These are phyloP conservation scores for Aspergillus campestris DNA, from an alignment of 495 filamentous ascomycete genomes.

Conservation along the genomic window DNA sequence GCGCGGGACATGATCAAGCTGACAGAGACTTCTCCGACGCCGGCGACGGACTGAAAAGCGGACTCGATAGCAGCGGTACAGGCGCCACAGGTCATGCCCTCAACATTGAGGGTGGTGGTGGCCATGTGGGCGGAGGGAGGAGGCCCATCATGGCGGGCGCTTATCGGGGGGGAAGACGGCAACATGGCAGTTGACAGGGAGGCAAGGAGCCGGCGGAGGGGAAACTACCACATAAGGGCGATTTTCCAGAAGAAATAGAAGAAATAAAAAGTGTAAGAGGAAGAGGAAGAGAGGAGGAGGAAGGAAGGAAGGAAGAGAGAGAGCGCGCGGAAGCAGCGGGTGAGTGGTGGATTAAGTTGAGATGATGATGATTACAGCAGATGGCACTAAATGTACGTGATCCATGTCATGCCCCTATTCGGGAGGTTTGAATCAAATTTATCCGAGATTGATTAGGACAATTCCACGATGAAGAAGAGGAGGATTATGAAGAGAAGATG, in stretches of 20 bases:
- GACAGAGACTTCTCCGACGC: conserved; percentile 75
- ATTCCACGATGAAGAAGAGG: too few species aligned
- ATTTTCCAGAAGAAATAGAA: neutral
- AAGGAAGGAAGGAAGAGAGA: neutral
- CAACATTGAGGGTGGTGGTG: conserved; percentile 82
- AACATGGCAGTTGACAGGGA: conserved; percentile 5
- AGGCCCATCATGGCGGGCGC: conserved; percentile 11
- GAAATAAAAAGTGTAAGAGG: neutral
- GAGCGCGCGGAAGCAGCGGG: conserved; percentile 3
- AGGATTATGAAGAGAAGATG: too few species aligned
- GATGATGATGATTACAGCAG: too few species aligned
- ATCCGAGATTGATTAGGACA: too few species aligned
- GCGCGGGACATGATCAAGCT: conserved; percentile 89
- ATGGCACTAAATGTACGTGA: too few species aligned
- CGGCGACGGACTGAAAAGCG: conserved; percentile 72
- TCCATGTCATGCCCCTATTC: neutral
- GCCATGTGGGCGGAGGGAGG: conserved; percentile 53
- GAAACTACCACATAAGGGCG: conserved; percentile 24
- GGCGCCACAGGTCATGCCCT: conserved; percentile 91
- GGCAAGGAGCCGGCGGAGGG: conserved; percentile 3
- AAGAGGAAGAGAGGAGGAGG: neutral
- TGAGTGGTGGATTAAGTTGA: too few species aligned
- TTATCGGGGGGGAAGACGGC: conserved; percentile 10
- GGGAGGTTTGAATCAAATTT: too few species aligned
- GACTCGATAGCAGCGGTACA: conserved; percentile 82